Evolutionary conservation across 2,329 filamentous ascomycete species (phyloP).

Genomic region (Penicillium capsulatum): DNA sequence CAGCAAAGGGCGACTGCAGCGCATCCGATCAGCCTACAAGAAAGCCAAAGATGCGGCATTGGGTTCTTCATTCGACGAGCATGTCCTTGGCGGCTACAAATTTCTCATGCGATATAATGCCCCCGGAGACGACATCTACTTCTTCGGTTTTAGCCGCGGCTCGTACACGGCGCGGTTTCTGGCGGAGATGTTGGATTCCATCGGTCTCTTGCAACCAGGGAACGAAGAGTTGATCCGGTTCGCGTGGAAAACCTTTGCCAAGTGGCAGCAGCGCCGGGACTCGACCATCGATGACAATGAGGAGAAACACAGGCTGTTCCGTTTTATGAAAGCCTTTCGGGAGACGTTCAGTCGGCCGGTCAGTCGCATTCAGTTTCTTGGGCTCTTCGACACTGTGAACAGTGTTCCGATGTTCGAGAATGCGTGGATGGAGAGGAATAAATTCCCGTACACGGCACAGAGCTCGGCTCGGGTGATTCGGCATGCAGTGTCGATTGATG

Average conservation of each 20-base stretch:
- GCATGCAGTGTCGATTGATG: slow-evolving; percentile 56
- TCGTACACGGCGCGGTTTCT: slow-evolving; percentile 71
- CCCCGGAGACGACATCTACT: slow-evolving; percentile 58
- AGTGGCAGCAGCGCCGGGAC: slow-evolving; percentile 42
- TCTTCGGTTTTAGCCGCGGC: slow-evolving; percentile 71
- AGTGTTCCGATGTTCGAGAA: slow-evolving; percentile 73
- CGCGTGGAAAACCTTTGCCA: slow-evolving; percentile 61
- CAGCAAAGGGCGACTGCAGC: slow-evolving; percentile 33
- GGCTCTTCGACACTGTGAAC: slow-evolving; percentile 79
- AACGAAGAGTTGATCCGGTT: slow-evolving; percentile 84
- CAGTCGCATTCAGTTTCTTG: slow-evolving; percentile 68
- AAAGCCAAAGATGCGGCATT: slow-evolving; percentile 63
- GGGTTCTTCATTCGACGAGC: slow-evolving; percentile 74
- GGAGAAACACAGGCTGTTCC: slow-evolving; percentile 53
- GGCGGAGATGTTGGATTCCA: slow-evolving; percentile 79
- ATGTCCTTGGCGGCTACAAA: slow-evolving; percentile 78
- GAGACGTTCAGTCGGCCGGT: slow-evolving; percentile 77
- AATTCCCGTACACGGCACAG: slow-evolving; percentile 60
- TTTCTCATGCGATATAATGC: slow-evolving; percentile 72
- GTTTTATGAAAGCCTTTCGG: slow-evolving; percentile 73
- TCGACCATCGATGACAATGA: slow-evolving; percentile 26
- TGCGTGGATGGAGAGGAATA: slow-evolving; percentile 67
- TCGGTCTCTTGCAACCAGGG: slow-evolving; percentile 72
- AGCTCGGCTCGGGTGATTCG: slow-evolving; percentile 54
- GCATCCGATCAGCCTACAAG: slow-evolving; percentile 52